Evolutionary conservation across 768 basidiomycete species (phyloP), one percentile per base, ranked within the genome.

Genomic region (Coprinopsis strossmayeri): DNA sequence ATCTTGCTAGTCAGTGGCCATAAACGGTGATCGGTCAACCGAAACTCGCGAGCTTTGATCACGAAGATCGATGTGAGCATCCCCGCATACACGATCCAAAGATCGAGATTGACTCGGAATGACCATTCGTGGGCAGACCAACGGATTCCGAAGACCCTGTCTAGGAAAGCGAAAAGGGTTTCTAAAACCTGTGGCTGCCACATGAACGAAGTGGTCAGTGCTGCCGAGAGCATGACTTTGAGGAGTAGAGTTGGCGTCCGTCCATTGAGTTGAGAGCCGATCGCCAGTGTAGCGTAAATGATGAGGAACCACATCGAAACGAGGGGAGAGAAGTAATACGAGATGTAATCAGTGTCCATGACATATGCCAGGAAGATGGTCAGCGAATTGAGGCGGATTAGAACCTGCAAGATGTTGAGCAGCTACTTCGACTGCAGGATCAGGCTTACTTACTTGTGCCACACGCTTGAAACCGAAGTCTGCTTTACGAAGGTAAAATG

Each of bases 281-380:
- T 59, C 47, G 70, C 69, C 75, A 96, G 80, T 34, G 91, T 94
- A 42, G 65, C 67, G 68, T 90, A 94, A 64, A 94, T 79, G 70
- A 93, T 76, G 50, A 91, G 64, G 67, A 85, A 95, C 89, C 88
- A 93, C 79, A 86, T 78, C 20, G 91, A 87, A 24, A 93, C 91
- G 57, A 95, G 73, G 5, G 92, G 92, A 9, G 90, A 77, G 59
- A 92, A 93, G 67, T 93, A 95, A 65, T 93, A 93, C 41, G 80
- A 88, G 53, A 91, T 79, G 65, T 93, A 96, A 64, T 91, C 77
- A 49, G 90, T 91, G 69, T 93, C 81, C 91, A 95, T 93, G 37
- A 82, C 78, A 68, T 94, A 96, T 5, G 86, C 84, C 40, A 96
- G 76, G 21, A 82, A 67, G 45, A 95, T 68, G 3, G 91, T 91